Conservation (phyloP, 1,139 yeast species). For the Blastobotrys capitulatus region DNA sequence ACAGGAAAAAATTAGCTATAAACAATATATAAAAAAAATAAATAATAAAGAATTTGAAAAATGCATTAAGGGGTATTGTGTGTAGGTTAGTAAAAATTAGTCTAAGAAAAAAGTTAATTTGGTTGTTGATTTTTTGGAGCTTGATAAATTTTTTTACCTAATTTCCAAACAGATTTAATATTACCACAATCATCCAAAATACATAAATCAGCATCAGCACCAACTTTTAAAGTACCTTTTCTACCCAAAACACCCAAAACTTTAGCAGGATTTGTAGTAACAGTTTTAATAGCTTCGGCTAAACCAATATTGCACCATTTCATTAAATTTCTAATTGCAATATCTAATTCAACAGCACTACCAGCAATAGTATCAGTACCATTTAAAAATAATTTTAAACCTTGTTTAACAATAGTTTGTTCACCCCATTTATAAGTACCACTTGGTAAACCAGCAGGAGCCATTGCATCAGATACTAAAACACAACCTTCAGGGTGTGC, state of each 20-base stretch:
- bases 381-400: slow-evolving; percentile 44
- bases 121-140: slow-evolving; percentile 14
- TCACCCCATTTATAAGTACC: slow-evolving; percentile 41
- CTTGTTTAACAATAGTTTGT: slow-evolving; percentile 44
- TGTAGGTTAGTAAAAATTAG: too few species aligned
- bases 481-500: slow-evolving; percentile 52
- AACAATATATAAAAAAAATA: background rate
- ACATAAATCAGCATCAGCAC: slow-evolving; percentile 58
- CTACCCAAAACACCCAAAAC: slow-evolving; percentile 42
- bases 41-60: too few species aligned
- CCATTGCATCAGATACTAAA: slow-evolving; percentile 59
- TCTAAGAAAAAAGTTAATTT: background rate
- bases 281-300: slow-evolving; percentile 52
- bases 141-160: slow-evolving; percentile 39
- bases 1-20: background rate
- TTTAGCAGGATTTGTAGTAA: slow-evolving; percentile 52
- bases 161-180: slow-evolving; percentile 47
- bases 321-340: slow-evolving; percentile 50
- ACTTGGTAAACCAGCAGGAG: slow-evolving; percentile 40
- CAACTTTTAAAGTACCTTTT: slow-evolving; percentile 49
- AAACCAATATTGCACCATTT: slow-evolving; percentile 48
- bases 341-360: slow-evolving; percentile 53
- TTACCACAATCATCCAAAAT: slow-evolving; percentile 44
- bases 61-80: too few species aligned
- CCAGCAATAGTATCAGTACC: slow-evolving; percentile 62